These are phyloP conservation scores for Peronospora belbahrii DNA, from an alignment of 352 stramenopile genomes.

Conservation along the genomic window DNA sequence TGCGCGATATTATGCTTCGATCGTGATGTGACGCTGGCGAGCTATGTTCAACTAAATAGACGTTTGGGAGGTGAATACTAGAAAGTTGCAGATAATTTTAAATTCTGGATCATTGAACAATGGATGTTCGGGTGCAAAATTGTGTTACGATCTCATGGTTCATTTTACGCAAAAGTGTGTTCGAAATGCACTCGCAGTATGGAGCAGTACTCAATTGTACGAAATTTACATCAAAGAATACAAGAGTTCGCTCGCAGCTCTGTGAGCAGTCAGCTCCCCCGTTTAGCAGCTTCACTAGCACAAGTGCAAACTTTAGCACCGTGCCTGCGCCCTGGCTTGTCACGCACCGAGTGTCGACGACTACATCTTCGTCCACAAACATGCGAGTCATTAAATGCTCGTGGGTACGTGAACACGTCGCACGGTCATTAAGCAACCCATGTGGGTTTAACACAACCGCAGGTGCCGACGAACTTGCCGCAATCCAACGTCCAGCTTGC, in stretches of 20 bases:
- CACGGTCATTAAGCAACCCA: conserved; percentile 34
- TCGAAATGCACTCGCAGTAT: no score
- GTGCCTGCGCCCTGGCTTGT: conserved; percentile 52
- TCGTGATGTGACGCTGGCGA: no score
- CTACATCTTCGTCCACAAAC: conserved; percentile 46
- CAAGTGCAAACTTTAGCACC: conserved; percentile 43
- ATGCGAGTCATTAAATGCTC: conserved; percentile 35
- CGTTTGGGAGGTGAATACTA: no score
- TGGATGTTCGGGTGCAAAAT: no score
- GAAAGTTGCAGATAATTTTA: no score
- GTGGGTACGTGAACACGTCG: conserved; percentile 41
- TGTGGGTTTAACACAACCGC: conserved; percentile 38
- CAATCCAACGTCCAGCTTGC: conserved; percentile 40
- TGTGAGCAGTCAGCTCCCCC: conserved; percentile 30
- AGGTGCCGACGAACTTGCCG: conserved; percentile 41
- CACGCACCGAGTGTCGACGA: conserved; percentile 48
- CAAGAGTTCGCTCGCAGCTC: conserved; percentile 36
- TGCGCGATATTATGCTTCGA: no score
- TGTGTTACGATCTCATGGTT: no score
- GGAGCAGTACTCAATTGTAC: no score
- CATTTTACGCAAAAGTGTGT: no score
- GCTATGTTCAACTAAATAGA: no score
- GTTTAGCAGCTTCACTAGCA: conserved; percentile 47
- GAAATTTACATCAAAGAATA: conserved; percentile 12
- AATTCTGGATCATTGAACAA: no score